Conservation (phyloP, 2,329 filamentous ascomycete species). For the Thielaviopsis punctulata region DNA sequence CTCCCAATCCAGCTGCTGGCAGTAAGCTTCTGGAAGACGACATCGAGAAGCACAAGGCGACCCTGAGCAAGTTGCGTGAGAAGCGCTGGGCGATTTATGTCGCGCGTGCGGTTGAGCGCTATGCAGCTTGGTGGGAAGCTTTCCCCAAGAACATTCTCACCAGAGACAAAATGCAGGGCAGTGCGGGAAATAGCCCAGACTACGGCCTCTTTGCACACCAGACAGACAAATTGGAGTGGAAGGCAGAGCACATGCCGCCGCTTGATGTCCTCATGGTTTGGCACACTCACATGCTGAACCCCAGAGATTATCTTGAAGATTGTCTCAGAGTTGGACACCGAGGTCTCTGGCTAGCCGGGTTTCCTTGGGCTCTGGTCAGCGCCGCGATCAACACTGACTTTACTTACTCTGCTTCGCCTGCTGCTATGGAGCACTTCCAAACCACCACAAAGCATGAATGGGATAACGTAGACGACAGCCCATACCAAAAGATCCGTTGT, state of each 20-base stretch:
- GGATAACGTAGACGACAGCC: conserved; percentile 38
- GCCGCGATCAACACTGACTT: conserved; percentile 41
- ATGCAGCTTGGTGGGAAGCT: conserved; percentile 45
- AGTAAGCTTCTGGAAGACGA: conserved; percentile 10
- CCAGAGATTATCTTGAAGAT: conserved; percentile 57
- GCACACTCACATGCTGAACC: conserved; percentile 67
- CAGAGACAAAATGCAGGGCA: conserved; percentile 20
- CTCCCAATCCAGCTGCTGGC: neutral
- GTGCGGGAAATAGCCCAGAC: neutral
- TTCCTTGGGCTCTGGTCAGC: conserved; percentile 49
- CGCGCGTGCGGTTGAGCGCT: conserved; percentile 49
- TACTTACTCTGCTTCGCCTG: conserved; percentile 31
- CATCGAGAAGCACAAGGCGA: conserved; percentile 18
- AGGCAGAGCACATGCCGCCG: conserved; percentile 2
- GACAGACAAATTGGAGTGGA: conserved; percentile 7
- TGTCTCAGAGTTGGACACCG: conserved; percentile 40
- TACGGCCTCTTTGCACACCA: conserved; percentile 4
- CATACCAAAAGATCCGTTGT: conserved; percentile 34
- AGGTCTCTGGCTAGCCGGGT: conserved; percentile 40
- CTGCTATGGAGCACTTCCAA: conserved; percentile 30
- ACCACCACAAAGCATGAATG: conserved; percentile 33
- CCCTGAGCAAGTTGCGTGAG: conserved; percentile 40
- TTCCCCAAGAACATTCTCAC: conserved; percentile 19
- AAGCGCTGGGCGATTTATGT: conserved; percentile 60
- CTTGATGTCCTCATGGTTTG: conserved; percentile 62